Evolutionary conservation across 2,329 filamentous ascomycete genomes (phyloP), one percentile per base, ranked within the genome.

Genomic region (Karstenula rhodostoma): DNA sequence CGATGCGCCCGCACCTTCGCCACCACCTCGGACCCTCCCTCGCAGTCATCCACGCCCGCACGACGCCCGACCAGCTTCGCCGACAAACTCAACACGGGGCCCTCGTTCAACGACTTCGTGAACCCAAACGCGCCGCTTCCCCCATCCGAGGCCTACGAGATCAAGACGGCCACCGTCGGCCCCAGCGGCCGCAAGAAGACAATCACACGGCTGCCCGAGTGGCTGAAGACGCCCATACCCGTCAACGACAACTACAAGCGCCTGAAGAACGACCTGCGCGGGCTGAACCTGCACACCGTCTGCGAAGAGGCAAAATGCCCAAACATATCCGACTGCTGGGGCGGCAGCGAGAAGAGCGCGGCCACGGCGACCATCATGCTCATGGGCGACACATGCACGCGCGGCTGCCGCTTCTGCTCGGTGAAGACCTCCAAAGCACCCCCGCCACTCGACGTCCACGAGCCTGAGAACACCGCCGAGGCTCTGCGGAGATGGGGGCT

Each of bases 331-430:
- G 94, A 98, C 77, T 99, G 95, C 83, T 99, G 95, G 95, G 95
- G 95, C 63, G 95, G 95, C 35, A 88, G 85, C 74, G 88, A 90
- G 77, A 97, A 97, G 82, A 90, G 88, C 67, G 90, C 93, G 27
- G 95, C 95, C 4, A 99, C 95, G 33, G 95, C 95, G 2, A 99
- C 95, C 12, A 98, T 99, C 79, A 99, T 99, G 95, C 83, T 99
- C 50, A 98, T 98, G 94, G 95, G 95, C 66, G 95, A 99, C 78
- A 98, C 94, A 9, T 99, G 95, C 80, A 99, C 95, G 19, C 87
- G 95, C 61, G 95, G 94, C 19, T 99, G 95, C 80, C 88, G 95
- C 56, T 99, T 99, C 84, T 99, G 95, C 85, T 93, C 90, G 67
- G 95, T 99, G 55, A 98, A 98, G 85, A 99, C 95, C 3, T 89